A percentile compares a stretch with the other conserved stretches of the same genome.
Evolutionary conservation across 2,329 filamentous ascomycete species (phyloP).

Genomic region (Sphaerulina musiva): DNA sequence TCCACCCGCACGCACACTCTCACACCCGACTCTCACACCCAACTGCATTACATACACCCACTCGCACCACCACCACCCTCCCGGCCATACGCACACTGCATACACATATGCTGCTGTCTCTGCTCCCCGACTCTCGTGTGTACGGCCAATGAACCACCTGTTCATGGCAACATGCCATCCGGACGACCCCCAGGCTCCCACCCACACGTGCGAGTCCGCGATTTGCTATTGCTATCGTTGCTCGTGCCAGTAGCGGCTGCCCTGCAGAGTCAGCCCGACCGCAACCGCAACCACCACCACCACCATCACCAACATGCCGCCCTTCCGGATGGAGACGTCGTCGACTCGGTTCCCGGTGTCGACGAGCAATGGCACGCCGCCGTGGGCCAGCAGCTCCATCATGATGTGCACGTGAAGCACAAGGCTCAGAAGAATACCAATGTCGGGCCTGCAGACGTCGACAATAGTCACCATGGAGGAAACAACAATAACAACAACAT

Average conservation of each 20-base stretch:
- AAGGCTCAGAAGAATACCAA: slow-evolving; percentile 26
- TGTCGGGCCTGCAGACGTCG: slow-evolving; percentile 12
- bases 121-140: background rate
- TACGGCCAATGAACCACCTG: slow-evolving; percentile 4
- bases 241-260: slow-evolving; percentile 31
- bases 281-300: slow-evolving; percentile 21
- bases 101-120: no score
- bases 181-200: slow-evolving; percentile 28
- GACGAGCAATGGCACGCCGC: slow-evolving; percentile 16
- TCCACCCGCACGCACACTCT: no score
- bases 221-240: slow-evolving; percentile 29
- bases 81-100: background rate
- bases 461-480: slow-evolving; percentile 12
- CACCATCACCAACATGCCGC: slow-evolving; percentile 1
- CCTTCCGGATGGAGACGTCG: slow-evolving; percentile 16
- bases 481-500: slow-evolving; percentile 13
- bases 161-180: slow-evolving; percentile 30
- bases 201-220: slow-evolving; percentile 23
- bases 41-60: background rate
- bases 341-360: slow-evolving; percentile 20
- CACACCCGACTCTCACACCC: no score
- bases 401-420: slow-evolving; percentile 23
- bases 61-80: background rate
- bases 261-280: slow-evolving; percentile 36
- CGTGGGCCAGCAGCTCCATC: slow-evolving; percentile 25